Conservation (phyloP, 208 protist genomes). For the Phytomonas francai region DNA sequence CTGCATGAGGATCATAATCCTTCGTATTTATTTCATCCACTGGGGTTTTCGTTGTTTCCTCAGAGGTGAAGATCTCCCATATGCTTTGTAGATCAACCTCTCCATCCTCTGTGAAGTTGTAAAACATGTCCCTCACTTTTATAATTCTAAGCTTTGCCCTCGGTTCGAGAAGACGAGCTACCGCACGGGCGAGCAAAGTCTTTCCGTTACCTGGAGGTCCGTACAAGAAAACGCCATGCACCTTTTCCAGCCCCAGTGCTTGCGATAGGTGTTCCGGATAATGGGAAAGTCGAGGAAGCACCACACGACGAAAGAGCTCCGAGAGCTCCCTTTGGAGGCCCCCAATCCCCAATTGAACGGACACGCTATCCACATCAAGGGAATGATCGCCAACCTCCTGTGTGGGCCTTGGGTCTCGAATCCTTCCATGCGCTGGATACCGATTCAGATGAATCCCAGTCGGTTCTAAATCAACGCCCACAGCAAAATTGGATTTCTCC, state of each 20-base stretch:
- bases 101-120: conserved; percentile 98
- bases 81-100: conserved; percentile 99
- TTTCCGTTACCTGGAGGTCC: conserved; percentile 99
- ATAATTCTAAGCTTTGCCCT: conserved; percentile 78
- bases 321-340: conserved; percentile 94
- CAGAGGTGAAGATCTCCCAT: conserved; percentile 75
- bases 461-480: too few relatives aligned
- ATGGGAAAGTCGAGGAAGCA: conserved; percentile 94
- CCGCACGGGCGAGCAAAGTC: conserved; percentile 98
- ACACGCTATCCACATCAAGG: conserved; percentile 24
- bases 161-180: conserved; percentile 95
- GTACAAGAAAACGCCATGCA: conserved; percentile 97
- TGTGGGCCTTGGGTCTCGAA: too few relatives aligned
- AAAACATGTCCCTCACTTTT: conserved; percentile 96
- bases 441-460: too few relatives aligned
- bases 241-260: conserved; percentile 93
- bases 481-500: too few relatives aligned
- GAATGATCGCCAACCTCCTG: too few relatives aligned
- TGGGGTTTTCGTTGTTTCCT: conserved; percentile 61
- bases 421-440: too few relatives aligned
- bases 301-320: conserved; percentile 97
- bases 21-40: conserved; percentile 17
- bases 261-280: conserved; percentile 40
- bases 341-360: conserved; percentile 88
- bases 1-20: background rate